A percentile compares a stretch with the other conserved stretches of the same genome.
Conservation (phyloP, 129 eudicot genomes). For the Lactuca sativa region DNA sequence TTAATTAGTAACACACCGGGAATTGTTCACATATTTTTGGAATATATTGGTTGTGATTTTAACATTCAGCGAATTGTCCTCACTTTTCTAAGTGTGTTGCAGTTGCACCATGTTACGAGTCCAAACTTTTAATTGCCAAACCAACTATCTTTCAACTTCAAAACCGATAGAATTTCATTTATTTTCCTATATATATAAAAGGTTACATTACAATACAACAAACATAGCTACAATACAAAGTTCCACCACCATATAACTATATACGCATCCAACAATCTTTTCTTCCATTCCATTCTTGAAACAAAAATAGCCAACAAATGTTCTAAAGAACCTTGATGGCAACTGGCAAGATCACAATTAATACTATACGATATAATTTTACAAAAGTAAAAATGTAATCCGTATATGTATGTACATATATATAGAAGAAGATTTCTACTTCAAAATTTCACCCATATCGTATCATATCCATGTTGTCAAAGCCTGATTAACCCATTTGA, state of each 20-base stretch:
- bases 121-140: too few relatives aligned
- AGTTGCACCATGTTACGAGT: too few relatives aligned
- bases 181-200: not conserved
- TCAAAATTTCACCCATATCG: slow-evolving; percentile 26
- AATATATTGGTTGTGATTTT: too few relatives aligned
- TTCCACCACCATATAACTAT: not conserved
- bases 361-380: slow-evolving; percentile 4
- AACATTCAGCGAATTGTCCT: too few relatives aligned
- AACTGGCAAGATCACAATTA: not conserved
- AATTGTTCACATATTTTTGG: too few relatives aligned
- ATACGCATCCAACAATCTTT: not conserved
- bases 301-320: not conserved
- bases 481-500: slow-evolving; percentile 19
- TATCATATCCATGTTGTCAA: not conserved
- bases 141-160: not conserved
- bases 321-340: slow-evolving; percentile 3
- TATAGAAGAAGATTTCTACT: slow-evolving; percentile 2
- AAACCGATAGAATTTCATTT: not conserved
- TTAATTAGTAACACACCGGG: too few relatives aligned
- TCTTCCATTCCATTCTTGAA: slow-evolving; percentile 12
- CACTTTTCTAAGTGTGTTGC: too few relatives aligned
- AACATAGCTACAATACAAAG: not conserved
- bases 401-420: slow-evolving; percentile 21
- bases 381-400: slow-evolving; percentile 4
- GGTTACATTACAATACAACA: not conserved